Evolutionary conservation across 192 early-diverging fungal species (phyloP).

Genomic region (Mortierella claussenii): DNA sequence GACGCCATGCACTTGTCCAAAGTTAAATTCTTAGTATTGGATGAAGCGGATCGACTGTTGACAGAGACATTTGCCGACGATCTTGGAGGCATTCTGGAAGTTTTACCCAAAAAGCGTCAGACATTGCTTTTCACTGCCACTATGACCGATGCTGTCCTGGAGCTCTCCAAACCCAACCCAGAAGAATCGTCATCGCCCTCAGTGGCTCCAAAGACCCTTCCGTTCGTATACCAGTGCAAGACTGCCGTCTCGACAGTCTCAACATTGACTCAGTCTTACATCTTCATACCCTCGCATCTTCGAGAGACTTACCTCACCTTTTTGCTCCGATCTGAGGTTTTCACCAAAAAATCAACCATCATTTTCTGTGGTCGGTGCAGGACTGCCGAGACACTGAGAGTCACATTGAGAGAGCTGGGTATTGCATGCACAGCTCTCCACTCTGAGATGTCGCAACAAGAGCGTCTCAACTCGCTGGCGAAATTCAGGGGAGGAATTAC

Average conservation of each 20-base stretch:
- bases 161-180: conserved; percentile 61
- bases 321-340: conserved; percentile 74
- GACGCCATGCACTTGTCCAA: conserved; percentile 78
- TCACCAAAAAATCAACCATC: conserved; percentile 85
- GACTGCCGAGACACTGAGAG: conserved; percentile 84
- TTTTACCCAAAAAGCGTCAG: conserved; percentile 85
- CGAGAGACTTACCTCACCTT: conserved; percentile 89
- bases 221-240: conserved; percentile 67
- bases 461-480: conserved; percentile 89
- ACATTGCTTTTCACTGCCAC: conserved; percentile 98
- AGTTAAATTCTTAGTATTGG: conserved; percentile 89
- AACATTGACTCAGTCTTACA: conserved; percentile 87
- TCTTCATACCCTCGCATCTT: conserved; percentile 94
- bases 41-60: conserved; percentile 95
- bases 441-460: conserved; percentile 91
- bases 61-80: conserved; percentile 88
- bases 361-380: conserved; percentile 92
- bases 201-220: conserved; percentile 22
- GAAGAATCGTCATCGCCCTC: conserved; percentile 6
- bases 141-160: conserved; percentile 90
- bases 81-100: conserved; percentile 79
- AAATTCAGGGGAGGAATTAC: conserved; percentile 93
- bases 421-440: conserved; percentile 92
- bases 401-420: conserved; percentile 92
- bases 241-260: conserved; percentile 77